Evolutionary conservation across 2,329 filamentous ascomycete genomes (phyloP).

Genomic region (Botrytis cinerea): DNA sequence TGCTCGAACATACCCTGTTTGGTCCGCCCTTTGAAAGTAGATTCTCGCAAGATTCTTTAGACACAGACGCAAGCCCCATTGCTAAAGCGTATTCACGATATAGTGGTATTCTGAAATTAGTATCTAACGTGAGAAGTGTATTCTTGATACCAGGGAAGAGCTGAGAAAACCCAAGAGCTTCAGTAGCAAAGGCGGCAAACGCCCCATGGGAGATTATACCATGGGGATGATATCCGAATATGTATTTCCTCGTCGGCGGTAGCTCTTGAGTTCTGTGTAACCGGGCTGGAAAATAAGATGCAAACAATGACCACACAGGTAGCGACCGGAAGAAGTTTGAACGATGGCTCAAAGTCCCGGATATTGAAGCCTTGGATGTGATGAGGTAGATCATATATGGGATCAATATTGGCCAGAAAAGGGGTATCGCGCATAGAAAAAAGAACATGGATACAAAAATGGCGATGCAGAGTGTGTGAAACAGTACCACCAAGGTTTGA

Average conservation of each 20-base stretch:
- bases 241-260: constrained; percentile 82
- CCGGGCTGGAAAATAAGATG: constrained; percentile 85
- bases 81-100: constrained; percentile 93
- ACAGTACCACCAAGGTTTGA: constrained; percentile 76
- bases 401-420: constrained; percentile 80
- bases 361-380: constrained; percentile 73
- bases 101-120: constrained; percentile 90
- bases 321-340: constrained; percentile 73
- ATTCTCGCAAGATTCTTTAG: constrained; percentile 88
- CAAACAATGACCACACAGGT: constrained; percentile 84
- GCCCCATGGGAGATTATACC: constrained; percentile 98
- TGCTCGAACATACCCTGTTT: constrained; percentile 50
- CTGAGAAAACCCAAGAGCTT: constrained; percentile 81
- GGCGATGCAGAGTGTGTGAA: constrained; percentile 72
- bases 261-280: constrained; percentile 84
- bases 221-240: constrained; percentile 96
- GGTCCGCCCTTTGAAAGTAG: constrained; percentile 76
- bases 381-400: constrained; percentile 83
- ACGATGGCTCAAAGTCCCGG: constrained; percentile 73
- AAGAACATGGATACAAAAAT: constrained; percentile 78
- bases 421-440: constrained; percentile 83
- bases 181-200: constrained; percentile 87
- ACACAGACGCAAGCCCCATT: constrained; percentile 86
- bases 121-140: constrained; percentile 88
- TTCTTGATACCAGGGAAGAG: constrained; percentile 96